Evolutionary conservation across 495 filamentous ascomycete species (phyloP).

Genomic region (Melanomma pulvis-pyrius): DNA sequence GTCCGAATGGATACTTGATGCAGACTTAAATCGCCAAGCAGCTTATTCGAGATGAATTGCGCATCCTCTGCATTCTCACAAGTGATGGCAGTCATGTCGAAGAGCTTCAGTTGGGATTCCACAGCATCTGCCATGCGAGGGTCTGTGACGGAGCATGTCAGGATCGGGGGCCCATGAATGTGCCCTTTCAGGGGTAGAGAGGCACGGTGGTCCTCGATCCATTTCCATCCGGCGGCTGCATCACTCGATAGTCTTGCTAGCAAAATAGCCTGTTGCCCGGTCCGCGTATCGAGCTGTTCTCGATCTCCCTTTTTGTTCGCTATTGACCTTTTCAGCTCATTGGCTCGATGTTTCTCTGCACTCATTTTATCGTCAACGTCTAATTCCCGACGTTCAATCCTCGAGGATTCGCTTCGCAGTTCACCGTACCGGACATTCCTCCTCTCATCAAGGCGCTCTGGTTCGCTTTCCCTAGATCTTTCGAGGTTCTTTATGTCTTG

Average conservation of each 20-base stretch:
- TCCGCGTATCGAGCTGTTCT: conserved; percentile 68
- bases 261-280: conserved; percentile 71
- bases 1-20: conserved; percentile 67
- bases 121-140: conserved; percentile 70
- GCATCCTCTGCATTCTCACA: conserved; percentile 73
- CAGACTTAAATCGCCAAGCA: conserved; percentile 60
- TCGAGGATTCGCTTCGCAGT: neutral
- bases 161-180: conserved; percentile 81
- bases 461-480: conserved; percentile 53
- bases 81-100: conserved; percentile 74
- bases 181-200: conserved; percentile 67
- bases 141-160: conserved; percentile 81
- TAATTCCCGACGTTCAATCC: conserved; percentile 51
- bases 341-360: conserved; percentile 14
- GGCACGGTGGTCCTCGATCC: conserved; percentile 71
- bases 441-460: conserved; percentile 57
- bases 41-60: conserved; percentile 63
- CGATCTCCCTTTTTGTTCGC: conserved; percentile 51
- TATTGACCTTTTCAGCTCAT: conserved; percentile 7
- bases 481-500: conserved; percentile 51
- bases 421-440: conserved; percentile 55
- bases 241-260: conserved; percentile 62
- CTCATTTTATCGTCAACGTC: conserved; percentile 45
- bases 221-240: conserved; percentile 71
- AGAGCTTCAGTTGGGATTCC: conserved; percentile 66